Evolutionary conservation across 345 rosid species (phyloP).

Genomic region (Camelina sativa): DNA sequence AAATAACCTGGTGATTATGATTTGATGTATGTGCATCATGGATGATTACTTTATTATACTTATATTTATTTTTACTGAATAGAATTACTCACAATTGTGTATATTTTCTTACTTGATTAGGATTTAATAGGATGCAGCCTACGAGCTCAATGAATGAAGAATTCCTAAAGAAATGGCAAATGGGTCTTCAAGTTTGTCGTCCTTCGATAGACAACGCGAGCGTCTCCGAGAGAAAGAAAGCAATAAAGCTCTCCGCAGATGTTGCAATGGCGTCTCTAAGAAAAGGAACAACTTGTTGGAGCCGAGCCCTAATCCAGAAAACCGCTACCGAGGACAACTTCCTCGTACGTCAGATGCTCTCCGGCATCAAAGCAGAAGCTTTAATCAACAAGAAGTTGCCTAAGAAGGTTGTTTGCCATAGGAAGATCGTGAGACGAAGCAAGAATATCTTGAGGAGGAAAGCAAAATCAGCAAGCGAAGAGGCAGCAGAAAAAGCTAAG

Average conservation of each 20-base stretch:
- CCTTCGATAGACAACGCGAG: constrained; percentile 52
- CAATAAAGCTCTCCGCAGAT: constrained; percentile 85
- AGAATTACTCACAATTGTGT: constrained; percentile 7
- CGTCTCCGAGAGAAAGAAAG: constrained; percentile 66
- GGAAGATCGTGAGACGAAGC: constrained; percentile 55
- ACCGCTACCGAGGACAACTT: constrained; percentile 49
- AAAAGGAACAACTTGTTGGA: constrained; percentile 74
- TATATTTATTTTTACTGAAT: background rate
- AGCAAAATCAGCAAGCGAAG: constrained; percentile 38
- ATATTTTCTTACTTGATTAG: constrained; percentile 9
- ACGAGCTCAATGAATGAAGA: constrained; percentile 58
- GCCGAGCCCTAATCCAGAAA: constrained; percentile 71
- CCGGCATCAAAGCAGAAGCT: constrained; percentile 37
- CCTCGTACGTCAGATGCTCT: constrained; percentile 57
- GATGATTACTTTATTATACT: background rate
- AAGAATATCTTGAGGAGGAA: constrained; percentile 63
- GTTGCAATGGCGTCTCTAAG: constrained; percentile 84
- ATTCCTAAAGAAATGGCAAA: constrained; percentile 81
- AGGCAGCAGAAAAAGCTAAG: constrained; percentile 50
- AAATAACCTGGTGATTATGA: background rate
- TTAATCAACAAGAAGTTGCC: constrained; percentile 42
- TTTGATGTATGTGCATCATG: constrained; percentile 9
- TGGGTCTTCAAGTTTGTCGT: constrained; percentile 55
- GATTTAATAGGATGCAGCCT: constrained; percentile 52
- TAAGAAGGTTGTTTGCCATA: constrained; percentile 34